Evolutionary conservation across 345 rosid species (phyloP), one percentile per base, ranked within the genome.

Genomic region (Dovyalis caffra): DNA sequence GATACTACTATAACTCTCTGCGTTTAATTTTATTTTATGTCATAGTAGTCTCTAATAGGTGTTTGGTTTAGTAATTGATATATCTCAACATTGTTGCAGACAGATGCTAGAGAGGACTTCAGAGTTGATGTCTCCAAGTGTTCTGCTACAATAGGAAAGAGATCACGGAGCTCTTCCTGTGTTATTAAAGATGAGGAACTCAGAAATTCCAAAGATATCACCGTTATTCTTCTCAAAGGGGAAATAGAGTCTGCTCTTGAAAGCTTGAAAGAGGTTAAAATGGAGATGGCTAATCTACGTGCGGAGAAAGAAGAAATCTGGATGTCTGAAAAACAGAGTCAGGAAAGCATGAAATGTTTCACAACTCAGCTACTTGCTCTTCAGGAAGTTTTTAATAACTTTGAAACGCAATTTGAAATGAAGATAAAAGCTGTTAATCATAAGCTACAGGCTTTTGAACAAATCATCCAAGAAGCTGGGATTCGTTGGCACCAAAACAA

Each of bases 171-270:
- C 63, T 64, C 73, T 76, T 74, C 71, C 21, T 64, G 74, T 67
- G 69, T 57, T 35, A 71, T 78, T 35, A 82, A 81, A 76, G 64
- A 64, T 65, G 71, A 35, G 69, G 74, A 61, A 72, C 73, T 72
- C 79, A 78, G 47, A 72, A 79, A 73, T 64, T 72, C 69, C 57
- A 72, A 64, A 83, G 91, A 89, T 70, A 68, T 79, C 74, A 84
- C 91, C 70, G 78, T 91, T 77, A 70, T 80, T 77, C 88, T 91
- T 84, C 83, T 94, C 76, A 92, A 81, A 84, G 79, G 76, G 83
- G 98, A 92, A 88, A 82, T 91, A 73, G 92, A 86, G 80, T 90
- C 86, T 78, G 97, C 98, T 28, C 84, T 92, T 71, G 85, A 74
- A 77, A 87, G 93, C 80, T 83, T 94, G 77, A 86, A 88, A 78